These are phyloP conservation scores for Mycena belliarum DNA, from an alignment of 768 basidiomycete species.

Conservation along the genomic window DNA sequence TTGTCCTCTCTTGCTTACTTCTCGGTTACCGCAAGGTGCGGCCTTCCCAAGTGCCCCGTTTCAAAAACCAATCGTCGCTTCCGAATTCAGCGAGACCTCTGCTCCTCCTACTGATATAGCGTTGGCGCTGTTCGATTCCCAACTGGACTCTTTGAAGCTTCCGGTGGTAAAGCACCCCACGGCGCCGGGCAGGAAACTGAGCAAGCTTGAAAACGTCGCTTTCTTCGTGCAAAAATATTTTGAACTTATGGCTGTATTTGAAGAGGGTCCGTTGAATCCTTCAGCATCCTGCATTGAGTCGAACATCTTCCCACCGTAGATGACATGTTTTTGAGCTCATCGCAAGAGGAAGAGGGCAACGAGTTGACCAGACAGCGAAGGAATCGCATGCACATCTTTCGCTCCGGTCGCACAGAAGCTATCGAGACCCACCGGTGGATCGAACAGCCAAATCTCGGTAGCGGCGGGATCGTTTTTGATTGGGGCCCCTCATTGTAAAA, in stretches of 20 bases:
- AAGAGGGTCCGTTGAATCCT: conserved; percentile 36
- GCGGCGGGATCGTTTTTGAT: conserved; percentile 10
- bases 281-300: not conserved
- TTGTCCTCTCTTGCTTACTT: conserved; percentile 42
- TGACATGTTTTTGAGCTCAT: conserved; percentile 14
- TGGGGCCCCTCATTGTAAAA: not conserved
- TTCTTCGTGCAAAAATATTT: conserved; percentile 55
- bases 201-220: conserved; percentile 37
- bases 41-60: conserved; percentile 15
- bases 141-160: conserved; percentile 49
- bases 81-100: not conserved
- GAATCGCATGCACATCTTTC: conserved; percentile 14
- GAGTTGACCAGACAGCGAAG: conserved; percentile 1
- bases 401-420: not conserved
- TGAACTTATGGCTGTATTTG: conserved; percentile 48
- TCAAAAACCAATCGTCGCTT: not conserved
- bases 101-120: conserved; percentile 20
- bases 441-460: not conserved
- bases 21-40: conserved; percentile 19
- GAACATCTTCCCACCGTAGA: not conserved
- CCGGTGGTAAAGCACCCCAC: conserved; percentile 42
- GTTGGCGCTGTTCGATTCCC: conserved; percentile 63
- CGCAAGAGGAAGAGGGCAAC: conserved; percentile 18
- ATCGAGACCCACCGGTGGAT: conserved; percentile 11
- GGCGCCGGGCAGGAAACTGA: conserved; percentile 22